A percentile compares a stretch with the other conserved stretches of the same genome.
phyloP scores from a whole-genome alignment of 2,329 filamentous ascomycete genomes.

The Penicillium rolfsii region DNA sequence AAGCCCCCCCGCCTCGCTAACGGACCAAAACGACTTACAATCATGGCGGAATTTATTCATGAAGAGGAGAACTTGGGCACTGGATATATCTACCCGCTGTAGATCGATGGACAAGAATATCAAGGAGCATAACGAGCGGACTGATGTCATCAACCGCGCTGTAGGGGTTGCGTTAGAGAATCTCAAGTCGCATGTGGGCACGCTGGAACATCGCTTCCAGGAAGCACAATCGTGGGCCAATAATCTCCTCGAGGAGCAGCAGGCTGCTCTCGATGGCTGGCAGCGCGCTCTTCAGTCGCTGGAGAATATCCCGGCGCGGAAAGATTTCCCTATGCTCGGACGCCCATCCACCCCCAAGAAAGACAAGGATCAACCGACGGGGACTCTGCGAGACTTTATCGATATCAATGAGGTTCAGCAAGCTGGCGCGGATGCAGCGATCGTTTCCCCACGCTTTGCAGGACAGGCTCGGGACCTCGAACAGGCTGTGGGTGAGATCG shows the following conservation, averaged over 20 bases:
- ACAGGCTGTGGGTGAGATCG: slow-evolving; percentile 62
- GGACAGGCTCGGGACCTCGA: slow-evolving; percentile 65
- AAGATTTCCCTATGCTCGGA: slow-evolving; percentile 48
- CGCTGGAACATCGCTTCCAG: slow-evolving; percentile 49
- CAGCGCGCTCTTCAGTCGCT: slow-evolving; percentile 42
- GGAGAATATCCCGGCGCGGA: slow-evolving; percentile 47
- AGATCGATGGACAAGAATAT: slow-evolving; percentile 64
- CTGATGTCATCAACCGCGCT: slow-evolving; percentile 68
- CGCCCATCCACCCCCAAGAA: slow-evolving; percentile 47
- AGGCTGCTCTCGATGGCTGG: slow-evolving; percentile 49
- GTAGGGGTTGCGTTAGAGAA: slow-evolving; percentile 86
- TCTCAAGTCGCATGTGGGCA: slow-evolving; percentile 53
- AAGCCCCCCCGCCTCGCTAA: slow-evolving; percentile 75
- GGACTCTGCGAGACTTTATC: slow-evolving; percentile 74
- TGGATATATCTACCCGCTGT: slow-evolving; percentile 70
- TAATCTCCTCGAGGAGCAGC: slow-evolving; percentile 49
- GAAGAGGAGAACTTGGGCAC: slow-evolving; percentile 77
- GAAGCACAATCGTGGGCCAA: slow-evolving; percentile 53
- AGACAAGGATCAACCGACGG: slow-evolving; percentile 51
- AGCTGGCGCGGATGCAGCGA: slow-evolving; percentile 67
- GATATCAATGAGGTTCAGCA: slow-evolving; percentile 72
- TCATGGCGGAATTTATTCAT: slow-evolving; percentile 90
- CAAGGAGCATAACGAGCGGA: slow-evolving; percentile 55
- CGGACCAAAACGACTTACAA: slow-evolving; percentile 75
- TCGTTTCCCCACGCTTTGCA: slow-evolving; percentile 63